Evolutionary conservation across 306 rosid genomes (phyloP), one percentile per base, ranked within the genome.

Genomic region (Carpinus viminea): DNA sequence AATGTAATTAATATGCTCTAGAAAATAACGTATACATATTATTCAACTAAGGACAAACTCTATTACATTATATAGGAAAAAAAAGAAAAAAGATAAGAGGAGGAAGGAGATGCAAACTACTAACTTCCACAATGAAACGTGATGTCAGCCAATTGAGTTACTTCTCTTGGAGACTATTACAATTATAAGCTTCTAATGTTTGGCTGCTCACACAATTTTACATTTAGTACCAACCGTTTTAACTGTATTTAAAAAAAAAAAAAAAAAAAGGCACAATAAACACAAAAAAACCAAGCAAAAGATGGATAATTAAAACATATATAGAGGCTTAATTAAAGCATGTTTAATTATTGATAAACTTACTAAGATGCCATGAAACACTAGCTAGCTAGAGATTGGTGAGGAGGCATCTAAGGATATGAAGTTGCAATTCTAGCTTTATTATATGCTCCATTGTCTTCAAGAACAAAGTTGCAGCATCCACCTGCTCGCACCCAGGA

Each of bases 391-490:
- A 18, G 41, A 41, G 24, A 68, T 68, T n/a, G 10, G 16, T 3
- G 47, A 68, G 72, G 52, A 68, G 72, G 52, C 28, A 17, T 68
- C 17, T 38, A 10, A 68, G 72, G 51, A 68, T n/a, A 68, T 11
- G 72, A 68, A 68, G 8, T 68, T 68, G 72, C 72, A 68, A 10
- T 41, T 68, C 51, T 41, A 68, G 72, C 18, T 38, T 68, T n/a
- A 9, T 68, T 41, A 68, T 68, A 41, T 68, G 51, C 52, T 68
- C 52, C 72, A 41, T 68, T 1, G 52, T 68, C 72, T 68, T 68
- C 72, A 68, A n/a, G 72, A 41, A 68, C 72, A 68, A 68, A 68
- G 72, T 68, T 41, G n/a, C 72, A 10, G 41, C 72, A 68, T 68
- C 72, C 15, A n/a, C 17, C 48, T 41, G 51, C 50, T 68, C 51